Evolutionary conservation across 2,329 filamentous ascomycete species (phyloP), one percentile per base, ranked within the genome.

Genomic region (Kalaharituber pfeilii): DNA sequence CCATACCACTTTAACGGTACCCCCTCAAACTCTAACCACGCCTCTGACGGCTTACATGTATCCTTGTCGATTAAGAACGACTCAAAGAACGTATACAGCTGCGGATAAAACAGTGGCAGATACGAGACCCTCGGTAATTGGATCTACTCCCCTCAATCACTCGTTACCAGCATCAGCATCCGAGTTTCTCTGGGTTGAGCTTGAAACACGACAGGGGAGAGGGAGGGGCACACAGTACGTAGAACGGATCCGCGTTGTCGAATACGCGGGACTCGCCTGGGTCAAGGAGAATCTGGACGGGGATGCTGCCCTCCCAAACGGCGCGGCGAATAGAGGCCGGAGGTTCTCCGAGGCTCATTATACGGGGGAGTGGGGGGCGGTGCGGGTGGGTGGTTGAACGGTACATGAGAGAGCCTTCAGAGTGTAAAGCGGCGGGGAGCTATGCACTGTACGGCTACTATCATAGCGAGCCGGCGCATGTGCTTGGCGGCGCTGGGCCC

Each of bases 61-160:
- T 73, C 68, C 2, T 78, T 73, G 59, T 80, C 71, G 61, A 82
- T 82, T 33, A 83, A 67, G 25, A 67, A 73, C 13, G 70, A 61
- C 1, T 69, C 63, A 65, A 83, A 85, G 70, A 84, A 84, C 50
- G 72, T 69, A 60, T 78, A 77, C 5, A 85, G 69, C 54, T 72
- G 75, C 15, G 77, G 74, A 2, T 83, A 72, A 25, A 84, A 71
- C 49, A 83, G 75, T 5, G 80, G 78, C 1, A 85, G 71, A 68
- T 85, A 85, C 8, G 80, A 82, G 30, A 85, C 69, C 25, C 82
- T 76, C 5, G 80, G 78, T 53, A 74, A 75, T 49, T 78, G 75
- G 57, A 83, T 73, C 72, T 59, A 57, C 26, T 52, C 27, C 30
- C 36, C 44, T 49, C 42, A 49, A 36, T 36, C 9, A 18, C 9